Percentiles rank a stretch among this genome's conserved stretches.
phyloP scores from a whole-genome alignment of 306 rosid genomes.

The Albizia julibrissin region DNA sequence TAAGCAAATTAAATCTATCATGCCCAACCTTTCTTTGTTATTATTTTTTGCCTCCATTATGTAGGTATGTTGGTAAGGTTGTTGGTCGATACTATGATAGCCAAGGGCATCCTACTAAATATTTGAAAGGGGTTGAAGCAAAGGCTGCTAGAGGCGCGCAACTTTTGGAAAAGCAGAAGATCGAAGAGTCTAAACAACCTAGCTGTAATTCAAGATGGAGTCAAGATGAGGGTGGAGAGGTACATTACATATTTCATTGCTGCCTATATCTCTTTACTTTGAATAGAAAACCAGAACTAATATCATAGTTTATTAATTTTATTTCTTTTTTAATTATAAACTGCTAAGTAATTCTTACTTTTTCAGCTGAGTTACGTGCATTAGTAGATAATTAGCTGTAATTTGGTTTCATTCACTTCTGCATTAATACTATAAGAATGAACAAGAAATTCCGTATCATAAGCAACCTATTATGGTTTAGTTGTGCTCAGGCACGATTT shows the following conservation, averaged over 20 bases:
- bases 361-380: not conserved
- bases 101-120: conserved; percentile 78
- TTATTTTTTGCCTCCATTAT: not conserved
- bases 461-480: not conserved
- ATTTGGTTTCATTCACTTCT: not conserved
- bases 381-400: not conserved
- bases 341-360: not conserved
- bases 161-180: conserved; percentile 87
- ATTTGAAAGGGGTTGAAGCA: conserved; percentile 90
- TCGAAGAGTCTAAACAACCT: conserved; percentile 84
- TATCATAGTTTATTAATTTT: not conserved
- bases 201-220: conserved; percentile 94
- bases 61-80: conserved; percentile 78
- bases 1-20: conserved; percentile 6
- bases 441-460: not conserved
- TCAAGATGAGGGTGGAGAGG: conserved; percentile 93
- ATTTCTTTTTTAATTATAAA: not conserved
- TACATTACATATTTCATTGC: conserved; percentile 24
- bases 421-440: not conserved
- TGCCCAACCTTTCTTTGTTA: not conserved
- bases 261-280: not conserved
- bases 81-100: conserved; percentile 81
- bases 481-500: not conserved
- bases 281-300: not conserved
- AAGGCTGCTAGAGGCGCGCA: conserved; percentile 96